Evolutionary conservation across 1,139 yeast genomes (phyloP), one percentile per base, ranked within the genome.

Genomic region (Pichia sp.): DNA sequence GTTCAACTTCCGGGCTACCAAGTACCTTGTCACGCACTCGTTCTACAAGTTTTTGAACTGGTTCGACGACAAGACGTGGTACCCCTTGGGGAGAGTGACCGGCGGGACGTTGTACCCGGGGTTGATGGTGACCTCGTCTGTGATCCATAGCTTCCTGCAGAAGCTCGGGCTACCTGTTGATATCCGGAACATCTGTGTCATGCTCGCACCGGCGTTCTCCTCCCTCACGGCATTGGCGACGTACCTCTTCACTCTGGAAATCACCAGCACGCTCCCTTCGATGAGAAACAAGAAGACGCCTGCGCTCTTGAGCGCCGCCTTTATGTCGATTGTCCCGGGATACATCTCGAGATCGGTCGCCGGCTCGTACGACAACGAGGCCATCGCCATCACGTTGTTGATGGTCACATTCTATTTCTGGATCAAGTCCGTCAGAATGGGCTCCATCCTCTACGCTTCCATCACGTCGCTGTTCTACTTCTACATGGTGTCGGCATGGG

Each of bases 401-500:
- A 90, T 95, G 97, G 87, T 93, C 40, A 90, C 99, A 7, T 95
- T 95, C 71, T 92, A 84, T 77, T 81, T 90, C 61, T 95, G 99
- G 99, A 87, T 93, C 73, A 91, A 90, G 73, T 85, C 97, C n/a
- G 80, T 90, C 73, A 93, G 92, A 72, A 75, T 87, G 50, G 99
- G 99, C 34, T 88, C 97, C 2, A 85, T 91, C 17, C 79, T 88
- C 63, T 89, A 85, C 77, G 95, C 92, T 20, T 79, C 95, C 6
- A 74, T 87, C 64, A 84, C 98, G 38, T 96, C 99, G 2, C 71
- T 90, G 50, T 87, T 85, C 65, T 95, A 95, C 75, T 95, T 95
- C 72, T 95, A 95, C 78, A 95, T 95, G 99, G 99, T 95, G 52
- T 86, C 96, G 53, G 99, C 99, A n/a, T 95, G 99, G 99, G 99